These are phyloP conservation scores for Xanthoconium purpureum DNA, from an alignment of 768 basidiomycete genomes.

Conservation along the genomic window DNA sequence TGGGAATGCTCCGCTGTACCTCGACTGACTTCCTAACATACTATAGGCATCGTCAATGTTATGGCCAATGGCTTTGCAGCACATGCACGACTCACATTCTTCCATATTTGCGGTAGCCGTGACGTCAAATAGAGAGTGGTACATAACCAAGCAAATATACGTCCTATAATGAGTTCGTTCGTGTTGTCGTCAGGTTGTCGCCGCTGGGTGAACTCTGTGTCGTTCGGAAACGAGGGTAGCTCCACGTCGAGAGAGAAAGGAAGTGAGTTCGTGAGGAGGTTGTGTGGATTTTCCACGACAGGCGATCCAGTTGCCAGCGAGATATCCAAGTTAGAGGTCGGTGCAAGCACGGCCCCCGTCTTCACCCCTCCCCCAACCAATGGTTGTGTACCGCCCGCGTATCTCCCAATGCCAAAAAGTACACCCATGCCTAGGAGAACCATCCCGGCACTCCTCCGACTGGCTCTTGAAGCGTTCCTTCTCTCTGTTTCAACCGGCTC, in stretches of 20 bases:
- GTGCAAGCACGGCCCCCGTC: slow-evolving; percentile 49
- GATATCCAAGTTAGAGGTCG: slow-evolving; percentile 3
- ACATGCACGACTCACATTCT: slow-evolving; percentile 68
- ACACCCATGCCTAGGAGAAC: slow-evolving; percentile 79
- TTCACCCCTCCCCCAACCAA: slow-evolving; percentile 28
- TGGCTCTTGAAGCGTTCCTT: slow-evolving; percentile 55
- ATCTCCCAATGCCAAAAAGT: slow-evolving; percentile 63
- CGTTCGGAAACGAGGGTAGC: slow-evolving; percentile 12
- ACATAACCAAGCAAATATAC: slow-evolving; percentile 92
- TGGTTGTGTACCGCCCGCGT: slow-evolving; percentile 35
- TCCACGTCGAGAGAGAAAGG: slow-evolving; percentile 15
- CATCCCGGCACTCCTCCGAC: slow-evolving; percentile 70
- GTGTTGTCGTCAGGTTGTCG: slow-evolving; percentile 20
- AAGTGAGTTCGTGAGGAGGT: neutral
- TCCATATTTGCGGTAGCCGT: slow-evolving; percentile 97
- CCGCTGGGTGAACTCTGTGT: slow-evolving; percentile 4
- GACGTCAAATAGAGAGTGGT: slow-evolving; percentile 91
- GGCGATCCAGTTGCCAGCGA: slow-evolving; percentile 1
- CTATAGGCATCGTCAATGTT: slow-evolving; percentile 37
- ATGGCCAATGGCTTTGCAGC: neutral
- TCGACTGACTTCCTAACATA: slow-evolving; percentile 88
- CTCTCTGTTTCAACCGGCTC: slow-evolving; percentile 23
- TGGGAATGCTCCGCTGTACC: slow-evolving; percentile 34
- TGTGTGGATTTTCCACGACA: slow-evolving; percentile 13
- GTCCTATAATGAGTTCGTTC: slow-evolving; percentile 71